A percentile compares a stretch with the other conserved stretches of the same genome.
These are phyloP conservation scores for Penicillium sp. DNA, from an alignment of 2,329 filamentous ascomycete species.

Conservation along the genomic window DNA sequence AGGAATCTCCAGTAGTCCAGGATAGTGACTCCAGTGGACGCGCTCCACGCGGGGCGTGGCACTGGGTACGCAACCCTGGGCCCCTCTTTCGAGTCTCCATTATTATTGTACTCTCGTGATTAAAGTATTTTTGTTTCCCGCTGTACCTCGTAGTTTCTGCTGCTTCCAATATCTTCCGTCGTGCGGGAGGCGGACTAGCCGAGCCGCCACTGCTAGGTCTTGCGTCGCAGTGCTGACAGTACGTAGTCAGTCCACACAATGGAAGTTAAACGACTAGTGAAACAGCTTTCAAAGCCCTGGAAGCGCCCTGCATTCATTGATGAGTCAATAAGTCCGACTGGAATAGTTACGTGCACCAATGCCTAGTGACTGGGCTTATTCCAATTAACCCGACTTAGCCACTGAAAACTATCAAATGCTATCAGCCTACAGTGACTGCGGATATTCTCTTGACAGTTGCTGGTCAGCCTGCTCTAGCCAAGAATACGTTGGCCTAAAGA, in stretches of 20 bases:
- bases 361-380: background rate
- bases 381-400: background rate
- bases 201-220: constrained; percentile 22
- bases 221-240: constrained; percentile 8
- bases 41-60: constrained; percentile 17
- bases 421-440: no score
- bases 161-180: background rate
- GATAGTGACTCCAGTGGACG: background rate
- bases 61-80: constrained; percentile 1
- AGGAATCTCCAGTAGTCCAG: background rate
- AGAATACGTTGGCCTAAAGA: no score
- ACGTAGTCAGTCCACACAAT: background rate
- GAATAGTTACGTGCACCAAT: background rate
- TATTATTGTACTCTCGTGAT: background rate
- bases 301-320: background rate
- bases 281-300: constrained; percentile 11
- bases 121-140: background rate
- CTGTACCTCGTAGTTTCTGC: background rate
- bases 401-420: background rate
- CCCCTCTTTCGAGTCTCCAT: background rate
- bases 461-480: no score
- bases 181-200: constrained; percentile 23
- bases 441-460: no score
- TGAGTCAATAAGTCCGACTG: no score
- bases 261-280: constrained; percentile 7